Evolutionary conservation across 129 eudicot genomes (phyloP).

Genomic region (Sambucus nigra): DNA sequence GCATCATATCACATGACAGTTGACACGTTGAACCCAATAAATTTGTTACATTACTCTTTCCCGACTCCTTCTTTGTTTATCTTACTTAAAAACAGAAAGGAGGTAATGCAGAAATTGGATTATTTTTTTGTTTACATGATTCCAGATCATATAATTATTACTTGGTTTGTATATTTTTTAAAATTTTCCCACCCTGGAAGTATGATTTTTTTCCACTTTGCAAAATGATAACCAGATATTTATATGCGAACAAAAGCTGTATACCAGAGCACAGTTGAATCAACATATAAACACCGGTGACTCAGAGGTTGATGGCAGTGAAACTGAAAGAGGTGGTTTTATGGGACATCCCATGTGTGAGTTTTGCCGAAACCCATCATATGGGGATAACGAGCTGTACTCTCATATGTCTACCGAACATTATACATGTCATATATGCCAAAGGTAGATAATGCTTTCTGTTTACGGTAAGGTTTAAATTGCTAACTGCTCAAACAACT

Average conservation of each 20-base stretch:
- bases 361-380: conserved; percentile 25
- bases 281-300: conserved; percentile 30
- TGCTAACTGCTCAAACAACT: conserved; percentile 5
- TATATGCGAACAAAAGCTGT: conserved; percentile 32
- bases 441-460: conserved; percentile 19
- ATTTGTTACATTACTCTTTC: not conserved
- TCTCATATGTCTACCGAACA: conserved; percentile 35
- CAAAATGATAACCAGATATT: conserved; percentile 19
- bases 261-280: conserved; percentile 21
- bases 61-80: not conserved
- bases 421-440: conserved; percentile 35
- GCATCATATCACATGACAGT: not conserved
- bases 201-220: not conserved
- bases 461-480: not conserved
- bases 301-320: conserved; percentile 32
- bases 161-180: not conserved
- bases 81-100: not conserved
- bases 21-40: not conserved
- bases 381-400: conserved; percentile 39
- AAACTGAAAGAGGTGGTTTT: conserved; percentile 37
- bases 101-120: not conserved
- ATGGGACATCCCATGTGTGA: conserved; percentile 34
- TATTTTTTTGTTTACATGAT: not conserved
- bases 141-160: not conserved
- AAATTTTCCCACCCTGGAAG: not conserved